Percentiles rank a stretch among this genome's conserved stretches.
These are phyloP conservation scores for Rubroboletus satanas DNA, from an alignment of 768 basidiomycete species.

Conservation along the genomic window DNA sequence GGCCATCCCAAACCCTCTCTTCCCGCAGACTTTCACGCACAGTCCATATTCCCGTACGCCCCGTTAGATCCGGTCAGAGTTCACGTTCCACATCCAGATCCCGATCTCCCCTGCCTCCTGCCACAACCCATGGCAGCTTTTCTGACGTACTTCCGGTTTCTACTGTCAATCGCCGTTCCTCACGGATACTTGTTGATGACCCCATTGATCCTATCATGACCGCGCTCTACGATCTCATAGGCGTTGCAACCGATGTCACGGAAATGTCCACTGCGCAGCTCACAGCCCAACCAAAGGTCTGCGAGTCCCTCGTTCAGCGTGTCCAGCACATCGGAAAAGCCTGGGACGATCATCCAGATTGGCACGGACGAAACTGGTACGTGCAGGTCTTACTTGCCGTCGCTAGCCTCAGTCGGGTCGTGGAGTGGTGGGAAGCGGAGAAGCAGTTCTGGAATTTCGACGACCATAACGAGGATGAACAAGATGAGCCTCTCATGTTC, in stretches of 20 bases:
- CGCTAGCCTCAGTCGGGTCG: conserved; percentile 91
- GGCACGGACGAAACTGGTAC: conserved; percentile 98
- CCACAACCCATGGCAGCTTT: conserved; percentile 61
- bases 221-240: conserved; percentile 87
- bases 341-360: conserved; percentile 98
- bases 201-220: conserved; percentile 87
- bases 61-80: conserved; percentile 70
- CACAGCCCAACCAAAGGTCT: conserved; percentile 79
- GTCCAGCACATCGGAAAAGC: conserved; percentile 89
- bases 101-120: conserved; percentile 81
- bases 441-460: conserved; percentile 99
- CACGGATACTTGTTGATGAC: conserved; percentile 79
- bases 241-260: conserved; percentile 86
- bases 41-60: conserved; percentile 69
- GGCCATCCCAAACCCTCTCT: conserved; percentile 52
- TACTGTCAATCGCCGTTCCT: conserved; percentile 65
- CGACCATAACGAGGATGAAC: conserved; percentile 83
- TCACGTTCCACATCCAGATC: conserved; percentile 96
- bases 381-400: conserved; percentile 94
- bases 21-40: conserved; percentile 83
- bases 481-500: conserved; percentile 88
- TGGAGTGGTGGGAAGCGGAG: conserved; percentile 99
- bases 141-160: conserved; percentile 48
- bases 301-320: conserved; percentile 82
- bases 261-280: conserved; percentile 88